These are phyloP conservation scores for Lojkania enalia DNA, from an alignment of 2,329 filamentous ascomycete species.

Conservation along the genomic window DNA sequence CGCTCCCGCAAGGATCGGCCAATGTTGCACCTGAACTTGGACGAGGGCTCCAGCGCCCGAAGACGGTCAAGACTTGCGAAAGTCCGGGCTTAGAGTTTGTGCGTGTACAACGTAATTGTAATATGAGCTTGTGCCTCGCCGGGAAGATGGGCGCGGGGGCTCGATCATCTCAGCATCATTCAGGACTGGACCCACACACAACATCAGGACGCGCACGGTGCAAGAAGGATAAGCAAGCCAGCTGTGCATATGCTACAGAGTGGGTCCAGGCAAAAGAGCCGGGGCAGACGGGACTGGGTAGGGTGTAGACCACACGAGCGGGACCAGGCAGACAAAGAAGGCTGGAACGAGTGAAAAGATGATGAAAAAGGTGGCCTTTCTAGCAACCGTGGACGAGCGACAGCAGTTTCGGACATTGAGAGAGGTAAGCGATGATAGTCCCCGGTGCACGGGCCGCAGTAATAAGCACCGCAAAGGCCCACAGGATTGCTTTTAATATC, in stretches of 20 bases:
- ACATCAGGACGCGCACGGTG: conserved; percentile 9
- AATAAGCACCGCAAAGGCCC: conserved; percentile 25
- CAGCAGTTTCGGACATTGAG: conserved; percentile 23
- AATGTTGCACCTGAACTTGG: conserved; percentile 11
- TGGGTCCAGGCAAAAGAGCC: conserved; percentile 6
- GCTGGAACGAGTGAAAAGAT: conserved; percentile 7
- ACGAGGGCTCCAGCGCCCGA: conserved; percentile 9
- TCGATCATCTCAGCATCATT: conserved; percentile 16
- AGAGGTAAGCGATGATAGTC: conserved; percentile 18
- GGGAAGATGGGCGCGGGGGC: conserved; percentile 3
- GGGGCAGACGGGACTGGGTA: conserved; percentile 4
- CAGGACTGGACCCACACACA: conserved; percentile 6
- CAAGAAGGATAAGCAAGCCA: not conserved
- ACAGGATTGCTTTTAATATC: conserved; percentile 28
- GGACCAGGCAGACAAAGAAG: conserved; percentile 10
- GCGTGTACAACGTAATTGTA: conserved; percentile 15
- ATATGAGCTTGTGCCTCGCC: conserved; percentile 6
- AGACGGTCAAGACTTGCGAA: conserved; percentile 9
- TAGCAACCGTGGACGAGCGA: conserved; percentile 2
- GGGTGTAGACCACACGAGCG: conserved; percentile 10
- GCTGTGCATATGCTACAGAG: not conserved
- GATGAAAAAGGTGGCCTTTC: not conserved
- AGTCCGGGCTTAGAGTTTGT: conserved; percentile 7
- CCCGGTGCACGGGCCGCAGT: conserved; percentile 21
- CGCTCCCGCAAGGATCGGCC: conserved; percentile 17